phyloP scores from a whole-genome alignment of 345 rosid species.

The Bruguiera gymnorhiza region DNA sequence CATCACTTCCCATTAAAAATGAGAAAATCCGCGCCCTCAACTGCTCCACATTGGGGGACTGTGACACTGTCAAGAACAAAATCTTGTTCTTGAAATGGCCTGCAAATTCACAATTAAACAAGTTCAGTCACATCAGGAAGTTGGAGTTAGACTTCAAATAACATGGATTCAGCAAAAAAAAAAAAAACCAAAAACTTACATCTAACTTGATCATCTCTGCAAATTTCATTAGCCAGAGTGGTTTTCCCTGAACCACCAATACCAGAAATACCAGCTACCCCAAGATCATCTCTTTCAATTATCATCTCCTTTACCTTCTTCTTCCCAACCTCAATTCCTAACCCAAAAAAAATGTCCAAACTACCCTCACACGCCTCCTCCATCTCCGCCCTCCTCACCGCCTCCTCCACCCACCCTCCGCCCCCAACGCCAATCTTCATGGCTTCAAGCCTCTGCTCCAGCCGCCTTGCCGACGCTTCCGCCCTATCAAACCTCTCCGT shows the following conservation, averaged over 20 bases:
- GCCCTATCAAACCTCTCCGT: slow-evolving; percentile 50
- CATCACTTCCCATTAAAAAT: slow-evolving; percentile 42
- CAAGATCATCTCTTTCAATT: slow-evolving; percentile 31
- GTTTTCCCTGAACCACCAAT: slow-evolving; percentile 94
- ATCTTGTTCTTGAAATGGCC: slow-evolving; percentile 51
- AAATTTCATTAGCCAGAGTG: slow-evolving; percentile 67
- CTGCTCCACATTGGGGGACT: slow-evolving; percentile 62
- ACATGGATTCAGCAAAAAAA: neutral
- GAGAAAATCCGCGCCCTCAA: slow-evolving; percentile 42
- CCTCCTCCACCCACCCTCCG: slow-evolving; percentile 62
- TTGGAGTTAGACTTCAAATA: neutral
- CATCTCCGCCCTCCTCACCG: slow-evolving; percentile 46
- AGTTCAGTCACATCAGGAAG: slow-evolving; percentile 1
- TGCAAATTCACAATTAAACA: slow-evolving; percentile 20
- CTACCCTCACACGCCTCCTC: slow-evolving; percentile 39
- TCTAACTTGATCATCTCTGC: slow-evolving; percentile 55
- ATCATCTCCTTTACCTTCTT: slow-evolving; percentile 75
- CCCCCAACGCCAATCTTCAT: slow-evolving; percentile 52
- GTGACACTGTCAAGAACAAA: slow-evolving; percentile 78
- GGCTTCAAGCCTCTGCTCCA: slow-evolving; percentile 50
- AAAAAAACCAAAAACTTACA: slow-evolving; percentile 36
- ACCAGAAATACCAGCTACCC: slow-evolving; percentile 61
- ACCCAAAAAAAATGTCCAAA: slow-evolving; percentile 31
- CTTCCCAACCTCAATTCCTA: slow-evolving; percentile 65
- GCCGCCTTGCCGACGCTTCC: slow-evolving; percentile 35